Conservation (phyloP, 306 rosid genomes). For the Potentilla sterilis region DNA sequence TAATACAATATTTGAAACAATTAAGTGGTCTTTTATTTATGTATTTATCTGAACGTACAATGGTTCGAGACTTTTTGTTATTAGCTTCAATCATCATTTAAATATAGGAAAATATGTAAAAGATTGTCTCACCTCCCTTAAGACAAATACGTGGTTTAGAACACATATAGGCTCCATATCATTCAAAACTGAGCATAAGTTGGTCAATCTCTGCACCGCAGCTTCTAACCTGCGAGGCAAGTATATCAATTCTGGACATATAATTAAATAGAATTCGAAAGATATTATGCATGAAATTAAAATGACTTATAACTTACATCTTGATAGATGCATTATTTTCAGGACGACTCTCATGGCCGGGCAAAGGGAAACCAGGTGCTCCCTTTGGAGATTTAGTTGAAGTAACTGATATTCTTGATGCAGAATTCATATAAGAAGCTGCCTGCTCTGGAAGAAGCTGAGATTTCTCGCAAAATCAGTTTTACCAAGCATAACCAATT, state of each 20-base stretch:
- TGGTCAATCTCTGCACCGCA: slow-evolving; percentile 97
- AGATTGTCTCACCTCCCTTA: slow-evolving; percentile 69
- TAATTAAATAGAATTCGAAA: neutral
- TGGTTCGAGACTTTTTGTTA: neutral
- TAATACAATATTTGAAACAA: neutral
- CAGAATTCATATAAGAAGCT: slow-evolving; percentile 79
- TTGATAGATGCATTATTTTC: slow-evolving; percentile 87
- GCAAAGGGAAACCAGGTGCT: slow-evolving; percentile 70
- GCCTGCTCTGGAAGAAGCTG: slow-evolving; percentile 99
- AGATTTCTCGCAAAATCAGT: slow-evolving; percentile 37
- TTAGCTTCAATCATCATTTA: neutral
- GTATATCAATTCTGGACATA: neutral
- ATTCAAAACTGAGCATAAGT: slow-evolving; percentile 91
- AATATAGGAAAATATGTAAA: neutral
- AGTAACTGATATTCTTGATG: slow-evolving; percentile 68
- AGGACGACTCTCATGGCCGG: slow-evolving; percentile 96
- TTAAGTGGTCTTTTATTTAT: neutral
- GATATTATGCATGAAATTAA: neutral
- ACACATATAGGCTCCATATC: slow-evolving; percentile 99
- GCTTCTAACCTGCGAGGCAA: slow-evolving; percentile 83
- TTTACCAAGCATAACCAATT: slow-evolving; percentile 27
- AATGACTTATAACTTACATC: slow-evolving; percentile 52
- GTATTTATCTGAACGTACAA: neutral
- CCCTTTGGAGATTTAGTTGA: slow-evolving; percentile 85
- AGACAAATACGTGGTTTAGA: slow-evolving; percentile 86